Percentiles rank a stretch among this genome's conserved stretches.
These are phyloP conservation scores for Fusarium mexicanum DNA, from an alignment of 2,329 filamentous ascomycete species.

Conservation along the genomic window DNA sequence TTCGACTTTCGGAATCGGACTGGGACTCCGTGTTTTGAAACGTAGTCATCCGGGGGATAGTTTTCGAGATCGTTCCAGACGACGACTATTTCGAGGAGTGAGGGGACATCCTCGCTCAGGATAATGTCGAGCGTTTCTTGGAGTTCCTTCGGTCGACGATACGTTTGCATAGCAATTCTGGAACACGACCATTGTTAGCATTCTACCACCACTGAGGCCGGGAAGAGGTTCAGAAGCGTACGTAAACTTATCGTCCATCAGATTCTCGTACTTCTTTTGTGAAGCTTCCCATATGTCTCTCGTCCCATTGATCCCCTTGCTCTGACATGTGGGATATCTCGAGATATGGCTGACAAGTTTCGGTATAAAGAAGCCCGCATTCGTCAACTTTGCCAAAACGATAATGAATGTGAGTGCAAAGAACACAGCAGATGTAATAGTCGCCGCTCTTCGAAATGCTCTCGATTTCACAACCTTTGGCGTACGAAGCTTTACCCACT, in stretches of 20 bases:
- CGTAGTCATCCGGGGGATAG: conserved; percentile 42
- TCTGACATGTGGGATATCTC: conserved; percentile 30
- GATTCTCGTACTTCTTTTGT: conserved; percentile 37
- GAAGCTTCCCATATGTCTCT: conserved; percentile 35
- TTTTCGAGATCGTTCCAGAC: conserved; percentile 51
- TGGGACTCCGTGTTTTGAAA: conserved; percentile 44
- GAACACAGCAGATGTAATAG: conserved; percentile 14
- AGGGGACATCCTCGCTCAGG: conserved; percentile 46
- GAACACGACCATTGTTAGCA: neutral
- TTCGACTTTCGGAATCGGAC: conserved; percentile 49
- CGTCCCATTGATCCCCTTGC: conserved; percentile 22
- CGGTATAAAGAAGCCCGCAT: conserved; percentile 27
- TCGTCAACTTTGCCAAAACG: conserved; percentile 26
- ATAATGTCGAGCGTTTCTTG: conserved; percentile 45
- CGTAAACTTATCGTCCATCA: conserved; percentile 48
- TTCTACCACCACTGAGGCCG: too few species aligned
- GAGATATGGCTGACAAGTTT: conserved; percentile 28
- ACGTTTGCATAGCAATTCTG: conserved; percentile 52
- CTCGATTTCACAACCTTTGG: conserved; percentile 31
- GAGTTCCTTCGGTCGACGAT: conserved; percentile 49
- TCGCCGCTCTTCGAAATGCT: conserved; percentile 25
- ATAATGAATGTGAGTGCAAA: conserved; percentile 25
- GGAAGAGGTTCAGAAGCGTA: conserved; percentile 8
- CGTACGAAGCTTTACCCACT: conserved; percentile 10
- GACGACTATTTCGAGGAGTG: conserved; percentile 50